Base-by-base conservation (phyloP, 352 stramenopile species). In the Globisporangium yorkense region DNA sequence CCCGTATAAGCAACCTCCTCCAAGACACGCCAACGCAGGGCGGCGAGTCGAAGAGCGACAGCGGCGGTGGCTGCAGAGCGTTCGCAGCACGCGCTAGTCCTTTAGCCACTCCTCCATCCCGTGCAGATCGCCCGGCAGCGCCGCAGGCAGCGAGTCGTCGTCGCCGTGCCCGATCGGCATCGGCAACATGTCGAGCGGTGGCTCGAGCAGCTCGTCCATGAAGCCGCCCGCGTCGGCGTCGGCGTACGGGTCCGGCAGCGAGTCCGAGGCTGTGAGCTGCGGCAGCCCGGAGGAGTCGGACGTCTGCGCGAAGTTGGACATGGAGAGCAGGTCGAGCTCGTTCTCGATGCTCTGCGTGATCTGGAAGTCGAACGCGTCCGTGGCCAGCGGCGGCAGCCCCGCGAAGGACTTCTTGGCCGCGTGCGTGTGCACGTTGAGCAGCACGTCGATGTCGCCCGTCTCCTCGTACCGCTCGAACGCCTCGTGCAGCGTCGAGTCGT, bases 391-490 rank as follows among this genome's bases (percentile, higher is more conserved):
- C 18, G 76, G 75, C 39, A 90, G 63, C 2, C 78, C 80, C 0
- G 64, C 66, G 51, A 85, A 89, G 24, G 78, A 66, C 47, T 86
- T 88, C 59, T 88, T 89, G 6, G 75, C 85, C 44, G 68, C 61
- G 21, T 89, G 86, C 47, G 66, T 57, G 21, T 90, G 76, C 53
- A 84, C 56, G 46, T 84, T 89, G 40, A 92, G 69, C 53, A 92
- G 59, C 55, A 79, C 79, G 46, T 88, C 77, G 47, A 92, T 58
- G 53, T 92, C 83, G 2, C 79, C 78, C 21, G 83, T 92, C 62
- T 90, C 83, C 58, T 92, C 83, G 57, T 88, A 92, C 45, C 75
- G 61, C 40, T 92, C 83, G 51, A 92, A 92, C 10, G 83, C 83
- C 24, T 78, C 63, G 62, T 90, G 77, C 57, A 92, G 62, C 13